A percentile compares a stretch with the other conserved stretches of the same genome.
These are phyloP conservation scores for Lathyrus tuberosus DNA, from an alignment of 306 rosid species.

Conservation along the genomic window DNA sequence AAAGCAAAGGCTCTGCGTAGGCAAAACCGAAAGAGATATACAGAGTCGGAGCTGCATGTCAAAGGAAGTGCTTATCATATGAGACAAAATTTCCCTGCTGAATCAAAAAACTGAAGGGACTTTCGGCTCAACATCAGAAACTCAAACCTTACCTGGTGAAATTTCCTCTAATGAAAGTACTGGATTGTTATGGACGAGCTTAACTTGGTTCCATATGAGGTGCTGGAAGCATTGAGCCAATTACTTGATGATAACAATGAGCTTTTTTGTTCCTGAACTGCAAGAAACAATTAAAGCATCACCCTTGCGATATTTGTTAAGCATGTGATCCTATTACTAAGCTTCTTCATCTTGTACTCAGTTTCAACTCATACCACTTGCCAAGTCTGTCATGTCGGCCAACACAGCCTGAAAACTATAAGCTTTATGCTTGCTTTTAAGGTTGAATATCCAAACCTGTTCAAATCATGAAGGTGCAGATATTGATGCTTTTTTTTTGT, in stretches of 20 bases:
- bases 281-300: conserved; percentile 68
- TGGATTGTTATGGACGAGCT: conserved; percentile 84
- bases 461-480: too few species aligned
- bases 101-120: conserved; percentile 52
- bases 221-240: conserved; percentile 90
- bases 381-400: too few species aligned
- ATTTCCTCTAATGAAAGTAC: conserved; percentile 41
- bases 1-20: conserved; percentile 92
- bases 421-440: too few species aligned
- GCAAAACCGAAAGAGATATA: conserved; percentile 51
- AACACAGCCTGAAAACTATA: too few species aligned
- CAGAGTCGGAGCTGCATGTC: conserved; percentile 43
- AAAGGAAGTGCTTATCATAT: conserved; percentile 39
- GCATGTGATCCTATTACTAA: too few species aligned
- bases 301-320: too few species aligned
- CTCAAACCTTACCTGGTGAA: conserved; percentile 36
- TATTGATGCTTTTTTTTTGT: too few species aligned
- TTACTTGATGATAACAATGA: conserved; percentile 94
- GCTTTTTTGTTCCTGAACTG: conserved; percentile 89
- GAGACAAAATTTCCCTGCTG: conserved; percentile 36
- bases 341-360: too few species aligned
- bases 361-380: too few species aligned
- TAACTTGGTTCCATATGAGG: conserved; percentile 98
- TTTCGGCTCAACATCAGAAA: conserved; percentile 36
- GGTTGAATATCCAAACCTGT: too few species aligned